Base-by-base conservation (phyloP, 768 basidiomycete species). In the Mrakia blollopis region DNA sequence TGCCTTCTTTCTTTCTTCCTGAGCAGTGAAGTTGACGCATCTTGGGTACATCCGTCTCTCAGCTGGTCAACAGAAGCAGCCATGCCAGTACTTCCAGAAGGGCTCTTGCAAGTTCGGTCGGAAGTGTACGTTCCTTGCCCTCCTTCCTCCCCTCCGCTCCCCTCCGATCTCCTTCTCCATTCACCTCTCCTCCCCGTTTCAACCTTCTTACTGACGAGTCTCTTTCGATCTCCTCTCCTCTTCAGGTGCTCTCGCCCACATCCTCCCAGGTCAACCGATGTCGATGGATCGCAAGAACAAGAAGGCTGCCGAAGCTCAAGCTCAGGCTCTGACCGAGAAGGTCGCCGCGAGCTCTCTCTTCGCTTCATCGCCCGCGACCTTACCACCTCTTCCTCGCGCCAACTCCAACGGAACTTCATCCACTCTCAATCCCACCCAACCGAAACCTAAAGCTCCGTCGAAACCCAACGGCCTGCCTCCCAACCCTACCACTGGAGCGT, bases 231-330 rank as follows among this genome's bases (percentile, higher is more conserved):
- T 28, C 2, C 21, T 7, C 44, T 44, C 21, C 25, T 14, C 5
- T 32, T 35, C 87, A 98, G 83, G 96, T 80, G 96, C 96, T 4
- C 88, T 98, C 54, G 94, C 94, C 0, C 96, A 98, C 82, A 87
- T 99, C 73, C 87, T 94, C 11, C 96, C 96, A 0, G 96, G 95
- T 13, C 94, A 98, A 85, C 90, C 88, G 81, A 91, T 95, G 89
- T 88, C 91, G 10, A 95, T 96, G 92, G 96, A 98, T 82, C 86
- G 94, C 80, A 96, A 97, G 88, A 98, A 98, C 86, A 98, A 98
- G 80, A 72, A 72, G 35, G 71, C 71, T 13, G 71, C 71, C 6
- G 47, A 52, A 21, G 71, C 71, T 39, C 52, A 57, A n/a, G 52
- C 71, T 37, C 54, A 39, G 35, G 71, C 54, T 9, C 23, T 37